Conservation (phyloP, 176 grass and related monocot species). For the Zea luxurians region DNA sequence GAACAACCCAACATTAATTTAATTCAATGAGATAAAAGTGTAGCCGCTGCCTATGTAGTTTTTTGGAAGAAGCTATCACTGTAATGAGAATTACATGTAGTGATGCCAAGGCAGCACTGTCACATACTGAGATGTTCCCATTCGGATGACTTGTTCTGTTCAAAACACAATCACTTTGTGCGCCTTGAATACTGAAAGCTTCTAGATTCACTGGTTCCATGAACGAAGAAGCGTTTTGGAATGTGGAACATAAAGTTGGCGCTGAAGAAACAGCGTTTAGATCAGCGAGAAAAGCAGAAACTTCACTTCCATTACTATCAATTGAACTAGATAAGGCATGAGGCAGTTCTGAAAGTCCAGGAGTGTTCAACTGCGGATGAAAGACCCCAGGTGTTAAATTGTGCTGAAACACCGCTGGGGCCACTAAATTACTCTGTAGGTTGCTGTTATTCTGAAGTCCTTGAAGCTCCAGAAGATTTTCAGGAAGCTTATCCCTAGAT, state of each 20-base stretch:
- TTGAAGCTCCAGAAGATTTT: conserved; percentile 36
- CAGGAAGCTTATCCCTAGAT: conserved; percentile 19
- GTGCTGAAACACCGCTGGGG: conserved; percentile 24
- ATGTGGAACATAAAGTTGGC: conserved; percentile 42
- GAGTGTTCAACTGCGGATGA: conserved; percentile 32
- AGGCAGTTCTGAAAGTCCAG: conserved; percentile 41
- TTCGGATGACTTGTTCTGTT: conserved; percentile 37
- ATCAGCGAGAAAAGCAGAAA: conserved; percentile 52
- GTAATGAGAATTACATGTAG: conserved; percentile 36
- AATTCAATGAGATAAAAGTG: not conserved
- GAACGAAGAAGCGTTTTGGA: conserved; percentile 45
- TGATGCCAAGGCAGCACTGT: conserved; percentile 34
- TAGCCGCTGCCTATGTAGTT: not conserved
- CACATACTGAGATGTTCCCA: conserved; percentile 35
- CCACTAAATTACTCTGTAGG: conserved; percentile 33
- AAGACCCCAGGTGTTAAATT: conserved; percentile 39
- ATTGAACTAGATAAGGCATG: conserved; percentile 54
- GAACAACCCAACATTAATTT: conserved; percentile 16
- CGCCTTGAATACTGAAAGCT: conserved; percentile 43
- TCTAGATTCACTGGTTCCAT: conserved; percentile 46
- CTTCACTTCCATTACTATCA: conserved; percentile 53
- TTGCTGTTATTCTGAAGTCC: conserved; percentile 35
- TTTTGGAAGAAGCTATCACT: not conserved
- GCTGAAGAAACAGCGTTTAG: conserved; percentile 52
- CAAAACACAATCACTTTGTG: conserved; percentile 38